These are phyloP conservation scores for Globisporangium orthogonon DNA, from an alignment of 352 stramenopile species.

Conservation along the genomic window DNA sequence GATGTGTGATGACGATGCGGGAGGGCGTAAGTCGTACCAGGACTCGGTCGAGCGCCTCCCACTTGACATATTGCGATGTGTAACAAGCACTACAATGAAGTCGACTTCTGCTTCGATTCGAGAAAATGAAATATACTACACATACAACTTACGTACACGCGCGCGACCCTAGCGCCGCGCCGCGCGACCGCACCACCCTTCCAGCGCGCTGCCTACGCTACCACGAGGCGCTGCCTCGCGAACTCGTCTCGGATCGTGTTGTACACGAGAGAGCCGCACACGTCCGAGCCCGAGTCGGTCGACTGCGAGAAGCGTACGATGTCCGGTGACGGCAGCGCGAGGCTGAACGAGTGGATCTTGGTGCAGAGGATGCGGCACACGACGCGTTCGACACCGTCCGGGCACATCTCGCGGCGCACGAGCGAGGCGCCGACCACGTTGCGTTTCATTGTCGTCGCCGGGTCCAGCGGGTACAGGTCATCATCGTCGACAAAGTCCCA, in stretches of 20 bases:
- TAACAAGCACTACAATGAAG: background rate
- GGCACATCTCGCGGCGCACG: constrained; percentile 32
- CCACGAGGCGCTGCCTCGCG: background rate
- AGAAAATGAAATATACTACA: background rate
- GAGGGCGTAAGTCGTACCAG: too few species aligned
- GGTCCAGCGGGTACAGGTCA: constrained; percentile 20
- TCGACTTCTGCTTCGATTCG: background rate
- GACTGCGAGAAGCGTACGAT: constrained; percentile 23
- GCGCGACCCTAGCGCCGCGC: too few species aligned
- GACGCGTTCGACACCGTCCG: constrained; percentile 40
- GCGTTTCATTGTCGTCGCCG: constrained; percentile 21
- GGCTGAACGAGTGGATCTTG: constrained; percentile 38
- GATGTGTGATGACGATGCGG: too few species aligned
- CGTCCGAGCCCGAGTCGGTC: constrained; percentile 17
- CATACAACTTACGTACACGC: too few species aligned
- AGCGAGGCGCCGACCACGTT: constrained; percentile 26
- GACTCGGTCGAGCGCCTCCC: too few species aligned
- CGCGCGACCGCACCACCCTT: too few species aligned
- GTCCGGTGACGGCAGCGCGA: constrained; percentile 4
- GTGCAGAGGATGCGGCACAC: constrained; percentile 53
- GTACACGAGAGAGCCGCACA: constrained; percentile 38
- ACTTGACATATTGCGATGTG: too few species aligned
- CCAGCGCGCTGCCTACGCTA: background rate
- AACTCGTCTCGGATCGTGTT: constrained; percentile 33
- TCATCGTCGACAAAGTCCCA: constrained; percentile 35